phyloP scores from a whole-genome alignment of 306 rosid species.

The Chamaecrista fasciculata region DNA sequence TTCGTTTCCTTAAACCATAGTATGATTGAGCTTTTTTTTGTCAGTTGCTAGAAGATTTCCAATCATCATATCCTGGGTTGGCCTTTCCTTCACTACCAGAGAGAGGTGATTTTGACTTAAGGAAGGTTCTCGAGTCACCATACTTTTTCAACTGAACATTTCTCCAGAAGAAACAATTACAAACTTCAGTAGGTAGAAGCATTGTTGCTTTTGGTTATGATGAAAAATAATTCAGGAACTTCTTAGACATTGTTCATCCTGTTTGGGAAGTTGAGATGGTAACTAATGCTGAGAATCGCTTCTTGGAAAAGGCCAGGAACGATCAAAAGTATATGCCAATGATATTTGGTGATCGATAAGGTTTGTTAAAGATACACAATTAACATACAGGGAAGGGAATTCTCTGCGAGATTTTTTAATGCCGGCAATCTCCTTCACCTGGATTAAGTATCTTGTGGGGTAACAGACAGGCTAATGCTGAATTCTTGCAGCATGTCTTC shows the following conservation, averaged over 20 bases:
- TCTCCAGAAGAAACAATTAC: not conserved
- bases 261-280: slow-evolving; percentile 21
- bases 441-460: slow-evolving; percentile 30
- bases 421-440: slow-evolving; percentile 17
- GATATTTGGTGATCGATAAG: not conserved
- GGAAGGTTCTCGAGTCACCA: slow-evolving; percentile 66
- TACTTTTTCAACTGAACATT: slow-evolving; percentile 72
- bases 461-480: slow-evolving; percentile 15
- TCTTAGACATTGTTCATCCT: slow-evolving; percentile 29
- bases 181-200: slow-evolving; percentile 6
- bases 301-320: slow-evolving; percentile 18
- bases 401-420: slow-evolving; percentile 28
- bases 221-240: slow-evolving; percentile 15
- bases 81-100: slow-evolving; percentile 64
- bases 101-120: slow-evolving; percentile 75
- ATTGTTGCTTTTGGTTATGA: not conserved
- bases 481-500: slow-evolving; percentile 29
- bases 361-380: not conserved
- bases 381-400: slow-evolving; percentile 24
- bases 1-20: slow-evolving; percentile 16
- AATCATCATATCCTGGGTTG: slow-evolving; percentile 63
- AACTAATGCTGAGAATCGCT: slow-evolving; percentile 27
- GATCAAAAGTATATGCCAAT: slow-evolving; percentile 13
- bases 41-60: slow-evolving; percentile 72
- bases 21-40: slow-evolving; percentile 25